Evolutionary conservation across 176 grass and related monocot genomes (phyloP), one percentile per base, ranked within the genome.

Genomic region (Oryza meridionalis): DNA sequence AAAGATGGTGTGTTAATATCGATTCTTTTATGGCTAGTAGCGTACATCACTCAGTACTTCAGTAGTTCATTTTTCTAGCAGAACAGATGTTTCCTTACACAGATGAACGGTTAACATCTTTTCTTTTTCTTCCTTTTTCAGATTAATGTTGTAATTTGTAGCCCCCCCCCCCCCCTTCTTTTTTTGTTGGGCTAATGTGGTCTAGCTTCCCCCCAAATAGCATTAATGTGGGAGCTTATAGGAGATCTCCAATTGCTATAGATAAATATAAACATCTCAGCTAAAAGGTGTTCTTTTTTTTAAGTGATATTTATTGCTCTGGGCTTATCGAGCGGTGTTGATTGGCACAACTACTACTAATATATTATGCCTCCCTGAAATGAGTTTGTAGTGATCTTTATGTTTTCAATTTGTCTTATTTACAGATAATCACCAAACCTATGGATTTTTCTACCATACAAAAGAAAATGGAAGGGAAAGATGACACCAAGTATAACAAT

Each of bases 371-470:
- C 21, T 85, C 16, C 16, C 17, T 84, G 43, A 63, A 82, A 27
- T 9, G 33, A 81, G 16, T 68, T 49, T 66, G 42, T 64, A 64
- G 16, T 81, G 43, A 42, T 83, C 40, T 74, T 79, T 40, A 67
- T 67, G 16, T 47, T 11, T 85, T 78, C 77, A 26, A 7, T 51
- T 87, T 79, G 31, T 87, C 49, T 45, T 78, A 32, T 90, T 77
- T 84, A 22, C 77, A 98, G 96, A 88, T 98, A 84, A 95, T 98
- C 63, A 82, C 90, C 51, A 89, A 98, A 59, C 96, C 93, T 76
- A 98, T 98, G 96, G 96, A 95, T 70, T 93, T 98, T 70, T 84
- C 85, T 27, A 98, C 96, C 43, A 92, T 96, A 61, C 88, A 84
- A 72, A 96, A 89, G 2, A 90, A 88, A 85, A 98, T 98, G 96